A percentile compares a stretch with the other conserved stretches of the same genome.
Evolutionary conservation across 441 rosid species (phyloP).

Genomic region (Aquilaria agallochum): DNA sequence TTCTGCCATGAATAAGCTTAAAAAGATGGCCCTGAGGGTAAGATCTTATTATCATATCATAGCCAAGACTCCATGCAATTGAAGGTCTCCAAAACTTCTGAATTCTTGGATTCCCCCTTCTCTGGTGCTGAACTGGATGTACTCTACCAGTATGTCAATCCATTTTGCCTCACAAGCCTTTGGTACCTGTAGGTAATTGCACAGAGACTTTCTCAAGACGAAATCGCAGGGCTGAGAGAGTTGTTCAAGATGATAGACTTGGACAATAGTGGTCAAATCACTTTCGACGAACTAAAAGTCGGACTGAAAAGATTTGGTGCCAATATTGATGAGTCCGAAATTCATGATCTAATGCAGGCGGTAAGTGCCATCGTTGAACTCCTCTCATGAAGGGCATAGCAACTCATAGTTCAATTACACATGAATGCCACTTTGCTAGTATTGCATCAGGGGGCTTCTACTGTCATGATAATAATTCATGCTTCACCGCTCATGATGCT

Average conservation of each 20-base stretch:
- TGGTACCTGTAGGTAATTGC: conserved; percentile 31
- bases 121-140: background rate
- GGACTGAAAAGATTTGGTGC: conserved; percentile 41
- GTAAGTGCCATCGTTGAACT: conserved; percentile 14
- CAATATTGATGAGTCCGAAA: conserved; percentile 37
- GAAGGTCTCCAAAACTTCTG: background rate
- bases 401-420: too few species aligned
- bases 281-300: conserved; percentile 43
- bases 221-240: conserved; percentile 46
- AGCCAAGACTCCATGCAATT: background rate
- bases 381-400: background rate
- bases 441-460: background rate
- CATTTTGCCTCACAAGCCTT: background rate
- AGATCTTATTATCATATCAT: conserved; percentile 4
- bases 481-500: background rate
- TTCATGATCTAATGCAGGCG: conserved; percentile 36
- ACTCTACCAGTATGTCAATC: background rate
- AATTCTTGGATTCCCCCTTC: background rate
- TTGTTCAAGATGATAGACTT: conserved; percentile 41
- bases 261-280: conserved; percentile 45
- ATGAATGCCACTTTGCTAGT: background rate
- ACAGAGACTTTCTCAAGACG: conserved; percentile 45
- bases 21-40: conserved; percentile 55
- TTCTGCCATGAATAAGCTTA: conserved; percentile 53
- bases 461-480: background rate